Evolutionary conservation across 1,284 basidiomycete species (phyloP).

Genomic region (Ceratobasidium sp.): DNA sequence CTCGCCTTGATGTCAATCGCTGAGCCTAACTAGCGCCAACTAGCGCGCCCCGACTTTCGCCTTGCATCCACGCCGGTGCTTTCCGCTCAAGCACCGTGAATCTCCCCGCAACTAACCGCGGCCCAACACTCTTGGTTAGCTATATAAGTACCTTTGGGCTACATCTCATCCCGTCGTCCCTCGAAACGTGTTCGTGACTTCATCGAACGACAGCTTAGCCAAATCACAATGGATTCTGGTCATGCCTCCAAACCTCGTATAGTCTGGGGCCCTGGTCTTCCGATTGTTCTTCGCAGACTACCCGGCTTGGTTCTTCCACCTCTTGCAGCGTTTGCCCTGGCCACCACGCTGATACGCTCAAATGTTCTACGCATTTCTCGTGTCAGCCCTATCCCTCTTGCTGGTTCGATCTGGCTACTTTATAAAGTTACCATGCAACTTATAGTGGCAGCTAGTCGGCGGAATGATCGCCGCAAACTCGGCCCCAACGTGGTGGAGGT

Average conservation of each 20-base stretch:
- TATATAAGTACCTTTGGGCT: too few relatives aligned
- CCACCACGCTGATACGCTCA: background rate
- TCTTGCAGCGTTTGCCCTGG: background rate
- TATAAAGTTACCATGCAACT: background rate
- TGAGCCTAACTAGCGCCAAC: too few relatives aligned
- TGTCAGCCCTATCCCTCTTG: background rate
- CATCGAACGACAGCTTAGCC: background rate
- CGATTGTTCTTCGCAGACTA: constrained; percentile 2
- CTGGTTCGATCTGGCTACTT: constrained; percentile 4
- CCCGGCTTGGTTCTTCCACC: background rate
- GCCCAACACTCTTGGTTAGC: too few relatives aligned
- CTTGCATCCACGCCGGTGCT: too few relatives aligned
- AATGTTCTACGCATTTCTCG: background rate
- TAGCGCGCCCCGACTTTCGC: too few relatives aligned
- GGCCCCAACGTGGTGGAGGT: constrained; percentile 12
- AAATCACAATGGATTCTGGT: background rate
- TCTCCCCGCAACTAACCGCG: too few relatives aligned
- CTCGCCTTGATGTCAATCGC: too few relatives aligned
- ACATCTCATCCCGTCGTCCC: too few relatives aligned
- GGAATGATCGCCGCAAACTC: background rate
- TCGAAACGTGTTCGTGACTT: too few relatives aligned
- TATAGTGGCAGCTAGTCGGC: background rate
- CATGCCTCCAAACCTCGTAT: background rate
- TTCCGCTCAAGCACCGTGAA: too few relatives aligned
- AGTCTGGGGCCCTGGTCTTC: constrained; percentile 31